These are phyloP conservation scores for Leishmania gerbilli DNA, from an alignment of 208 protist species.

Conservation along the genomic window DNA sequence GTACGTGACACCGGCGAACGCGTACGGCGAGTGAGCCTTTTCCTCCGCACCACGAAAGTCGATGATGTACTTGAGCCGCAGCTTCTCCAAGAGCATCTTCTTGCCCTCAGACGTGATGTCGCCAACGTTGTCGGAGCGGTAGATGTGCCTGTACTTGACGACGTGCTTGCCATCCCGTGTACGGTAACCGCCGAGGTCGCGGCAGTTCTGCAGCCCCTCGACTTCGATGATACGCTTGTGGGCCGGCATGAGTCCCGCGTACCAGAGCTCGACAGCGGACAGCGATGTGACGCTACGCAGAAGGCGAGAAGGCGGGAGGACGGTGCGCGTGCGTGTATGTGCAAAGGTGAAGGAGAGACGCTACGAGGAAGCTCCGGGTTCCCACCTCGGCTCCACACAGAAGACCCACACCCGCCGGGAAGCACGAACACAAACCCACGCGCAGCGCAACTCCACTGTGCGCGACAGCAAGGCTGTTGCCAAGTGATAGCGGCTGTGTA, in stretches of 20 bases:
- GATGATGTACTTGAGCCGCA: conserved; percentile 37
- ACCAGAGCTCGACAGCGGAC: background rate
- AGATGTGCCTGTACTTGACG: conserved; percentile 36
- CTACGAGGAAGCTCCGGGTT: background rate
- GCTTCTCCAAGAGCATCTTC: conserved; percentile 28
- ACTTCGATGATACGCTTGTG: conserved; percentile 22
- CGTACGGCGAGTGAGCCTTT: conserved; percentile 18
- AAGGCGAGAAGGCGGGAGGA: background rate
- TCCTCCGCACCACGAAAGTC: conserved; percentile 41
- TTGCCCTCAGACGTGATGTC: conserved; percentile 11
- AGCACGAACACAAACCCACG: background rate
- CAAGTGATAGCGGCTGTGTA: background rate
- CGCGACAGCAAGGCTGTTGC: background rate
- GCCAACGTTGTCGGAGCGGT: conserved; percentile 38
- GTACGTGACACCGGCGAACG: conserved; percentile 10
- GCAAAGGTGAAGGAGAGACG: background rate
- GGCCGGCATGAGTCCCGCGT: background rate
- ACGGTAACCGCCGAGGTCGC: conserved; percentile 51
- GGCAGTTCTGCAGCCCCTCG: conserved; percentile 33
- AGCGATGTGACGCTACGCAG: background rate
- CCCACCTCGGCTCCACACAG: background rate
- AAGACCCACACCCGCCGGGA: background rate
- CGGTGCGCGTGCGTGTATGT: background rate
- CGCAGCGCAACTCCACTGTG: background rate
- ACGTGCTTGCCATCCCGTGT: conserved; percentile 28